Evolutionary conservation across 768 basidiomycete species (phyloP).

Genomic region (Leucosporidium creatinivorum): DNA sequence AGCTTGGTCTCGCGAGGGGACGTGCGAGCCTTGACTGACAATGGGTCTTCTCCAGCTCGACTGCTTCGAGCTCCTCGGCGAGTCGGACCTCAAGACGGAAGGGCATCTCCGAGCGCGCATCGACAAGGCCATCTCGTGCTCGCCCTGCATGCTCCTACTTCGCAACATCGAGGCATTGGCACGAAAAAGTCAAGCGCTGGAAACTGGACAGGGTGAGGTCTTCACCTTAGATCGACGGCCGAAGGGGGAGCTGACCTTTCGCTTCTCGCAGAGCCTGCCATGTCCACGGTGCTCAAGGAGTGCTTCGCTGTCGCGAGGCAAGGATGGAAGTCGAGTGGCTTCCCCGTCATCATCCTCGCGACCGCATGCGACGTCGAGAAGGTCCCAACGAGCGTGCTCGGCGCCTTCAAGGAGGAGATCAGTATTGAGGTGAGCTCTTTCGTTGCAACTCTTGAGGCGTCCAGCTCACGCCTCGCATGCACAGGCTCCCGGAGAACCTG

Average conservation of each 20-base stretch:
- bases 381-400: slow-evolving; percentile 57
- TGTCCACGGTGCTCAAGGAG: slow-evolving; percentile 57
- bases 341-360: slow-evolving; percentile 67
- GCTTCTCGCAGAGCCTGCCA: slow-evolving; percentile 49
- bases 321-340: slow-evolving; percentile 56
- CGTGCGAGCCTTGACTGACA: no score
- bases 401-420: slow-evolving; percentile 80
- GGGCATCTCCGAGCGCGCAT: slow-evolving; percentile 63
- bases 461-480: slow-evolving; percentile 2
- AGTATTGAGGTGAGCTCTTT: slow-evolving; percentile 54
- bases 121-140: slow-evolving; percentile 66
- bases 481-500: slow-evolving; percentile 72
- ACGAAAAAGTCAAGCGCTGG: slow-evolving; percentile 58
- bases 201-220: slow-evolving; percentile 58
- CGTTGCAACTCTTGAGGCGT: background rate
- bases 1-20: background rate
- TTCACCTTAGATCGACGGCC: background rate
- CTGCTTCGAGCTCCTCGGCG: slow-evolving; percentile 73
- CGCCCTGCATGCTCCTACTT: slow-evolving; percentile 77
- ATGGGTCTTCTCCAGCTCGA: slow-evolving; percentile 54
- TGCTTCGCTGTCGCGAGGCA: slow-evolving; percentile 55
- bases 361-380: slow-evolving; percentile 62
- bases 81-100: slow-evolving; percentile 67
- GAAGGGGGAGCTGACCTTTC: background rate
- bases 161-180: slow-evolving; percentile 72